Base-by-base conservation (phyloP, 1,284 basidiomycete genomes). In the Irpex sp. region DNA sequence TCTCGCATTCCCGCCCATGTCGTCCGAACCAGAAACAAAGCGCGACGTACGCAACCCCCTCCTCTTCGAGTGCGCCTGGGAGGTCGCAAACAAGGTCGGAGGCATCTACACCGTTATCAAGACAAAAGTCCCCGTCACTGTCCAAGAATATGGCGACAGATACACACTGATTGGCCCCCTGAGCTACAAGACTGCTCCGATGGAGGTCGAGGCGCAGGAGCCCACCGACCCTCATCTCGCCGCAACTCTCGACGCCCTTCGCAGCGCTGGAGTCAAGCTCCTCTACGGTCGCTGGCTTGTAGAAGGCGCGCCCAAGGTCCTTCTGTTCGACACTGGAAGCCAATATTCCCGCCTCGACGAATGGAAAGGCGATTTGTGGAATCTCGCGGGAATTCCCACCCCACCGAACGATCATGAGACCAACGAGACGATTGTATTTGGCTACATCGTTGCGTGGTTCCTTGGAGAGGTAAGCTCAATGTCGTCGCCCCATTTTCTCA, bases 361-460 rank as follows among this genome's bases (percentile, higher is more conserved):
- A 83, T 99, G 98, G 98, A 99, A 99, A 84, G 91, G 91, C 68
- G 98, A 99, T 80, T 90, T 99, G 15, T 99, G 98, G 98, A 98
- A 98, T 82, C 85, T 99, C 64, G 98, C 98, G 20, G 97, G 97
- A 62, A 99, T 99, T 74, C 98, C 98, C 2, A 95, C 96, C 24
- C 98, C 98, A 9, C 95, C 96, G 2, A 96, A 96, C 79, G 98
- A 99, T 83, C 94, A 95, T 81, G 98, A 99, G 84, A 99, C 97
- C 42, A 99, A 99, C 87, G 97, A 99, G 82, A 95, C 97, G n/a
- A 97, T 99, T 79, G 87, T 99, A 71, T 97, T 99, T 84, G 98
- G 98, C n/a, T 99, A 99, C 84, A 92, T 99, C 74, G 95, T 98
- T 68, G 97, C 98, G n/a, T 99, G 98, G 98, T 99, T 99, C 88